Evolutionary conservation across 768 basidiomycete species (phyloP).

Genomic region (Russula vinacea): DNA sequence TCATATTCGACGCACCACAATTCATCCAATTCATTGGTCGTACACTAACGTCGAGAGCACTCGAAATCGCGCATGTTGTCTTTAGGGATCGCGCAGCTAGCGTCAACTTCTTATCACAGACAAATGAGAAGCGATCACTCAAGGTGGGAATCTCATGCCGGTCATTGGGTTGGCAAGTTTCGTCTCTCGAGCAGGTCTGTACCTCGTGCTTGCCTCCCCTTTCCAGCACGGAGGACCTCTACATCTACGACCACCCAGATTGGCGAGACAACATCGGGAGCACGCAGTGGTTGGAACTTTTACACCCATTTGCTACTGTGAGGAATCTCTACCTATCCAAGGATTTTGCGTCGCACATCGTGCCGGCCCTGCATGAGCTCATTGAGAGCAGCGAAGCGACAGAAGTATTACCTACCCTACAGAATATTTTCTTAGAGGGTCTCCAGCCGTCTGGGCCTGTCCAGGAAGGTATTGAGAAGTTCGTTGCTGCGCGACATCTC

Average conservation of each 20-base stretch:
- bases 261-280: too few relatives aligned
- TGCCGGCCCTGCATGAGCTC: background rate
- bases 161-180: background rate
- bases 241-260: too few relatives aligned
- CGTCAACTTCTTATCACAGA: background rate
- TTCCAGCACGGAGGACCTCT: background rate
- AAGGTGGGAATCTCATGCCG: background rate
- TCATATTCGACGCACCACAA: background rate
- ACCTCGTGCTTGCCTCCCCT: background rate
- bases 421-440: too few relatives aligned
- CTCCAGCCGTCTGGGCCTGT: too few relatives aligned
- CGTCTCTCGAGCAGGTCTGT: background rate
- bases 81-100: background rate
- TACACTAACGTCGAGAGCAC: background rate
- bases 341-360: background rate
- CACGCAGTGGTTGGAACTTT: background rate
- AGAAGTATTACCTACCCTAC: too few relatives aligned
- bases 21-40: background rate
- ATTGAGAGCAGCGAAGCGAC: background rate
- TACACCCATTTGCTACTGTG: background rate
- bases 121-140: background rate
- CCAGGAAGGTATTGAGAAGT: too few relatives aligned
- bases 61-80: background rate
- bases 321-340: background rate
- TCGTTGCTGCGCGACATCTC: too few relatives aligned